Percentiles rank a stretch among this genome's conserved stretches.
Evolutionary conservation across 495 filamentous ascomycete species (phyloP).

Genomic region (Lasiosphaeria hispida): DNA sequence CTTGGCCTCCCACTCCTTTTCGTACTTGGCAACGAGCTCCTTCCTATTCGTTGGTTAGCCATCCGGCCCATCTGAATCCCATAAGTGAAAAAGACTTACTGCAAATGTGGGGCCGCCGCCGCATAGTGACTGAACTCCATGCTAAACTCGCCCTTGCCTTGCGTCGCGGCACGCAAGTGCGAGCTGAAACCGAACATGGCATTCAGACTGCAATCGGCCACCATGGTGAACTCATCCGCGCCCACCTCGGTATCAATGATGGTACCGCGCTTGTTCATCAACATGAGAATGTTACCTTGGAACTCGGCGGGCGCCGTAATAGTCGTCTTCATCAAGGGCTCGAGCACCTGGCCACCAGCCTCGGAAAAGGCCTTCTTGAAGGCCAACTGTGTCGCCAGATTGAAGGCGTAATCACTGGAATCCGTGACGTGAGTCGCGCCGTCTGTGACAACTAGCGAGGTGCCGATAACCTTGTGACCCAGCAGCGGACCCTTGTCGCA

Average conservation of each 20-base stretch:
- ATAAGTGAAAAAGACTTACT: slow-evolving; percentile 56
- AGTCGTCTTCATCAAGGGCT: slow-evolving; percentile 97
- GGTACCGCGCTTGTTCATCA: slow-evolving; percentile 94
- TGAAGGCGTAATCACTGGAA: slow-evolving; percentile 98
- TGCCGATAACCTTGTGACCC: slow-evolving; percentile 89
- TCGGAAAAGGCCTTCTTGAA: slow-evolving; percentile 91
- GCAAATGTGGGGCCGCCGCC: slow-evolving; percentile 80
- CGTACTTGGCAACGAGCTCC: slow-evolving; percentile 82
- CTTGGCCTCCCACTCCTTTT: slow-evolving; percentile 78
- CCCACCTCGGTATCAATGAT: slow-evolving; percentile 97
- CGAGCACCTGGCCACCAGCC: slow-evolving; percentile 76
- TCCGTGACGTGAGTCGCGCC: slow-evolving; percentile 98
- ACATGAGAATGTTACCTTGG: slow-evolving; percentile 90
- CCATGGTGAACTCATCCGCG: slow-evolving; percentile 90
- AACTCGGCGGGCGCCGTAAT: slow-evolving; percentile 96
- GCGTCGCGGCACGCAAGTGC: slow-evolving; percentile 86
- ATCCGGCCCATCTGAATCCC: background rate
- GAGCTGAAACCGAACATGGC: slow-evolving; percentile 96
- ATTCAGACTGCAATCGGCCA: slow-evolving; percentile 88
- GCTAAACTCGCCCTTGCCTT: slow-evolving; percentile 97
- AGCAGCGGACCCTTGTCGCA: slow-evolving; percentile 89
- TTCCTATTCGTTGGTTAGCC: slow-evolving; percentile 51
- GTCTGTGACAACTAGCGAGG: slow-evolving; percentile 90
- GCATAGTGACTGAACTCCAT: slow-evolving; percentile 99
- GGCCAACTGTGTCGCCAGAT: slow-evolving; percentile 90